phyloP scores from a whole-genome alignment of 2,329 filamentous ascomycete species.

The Aspergillus calidoustus region DNA sequence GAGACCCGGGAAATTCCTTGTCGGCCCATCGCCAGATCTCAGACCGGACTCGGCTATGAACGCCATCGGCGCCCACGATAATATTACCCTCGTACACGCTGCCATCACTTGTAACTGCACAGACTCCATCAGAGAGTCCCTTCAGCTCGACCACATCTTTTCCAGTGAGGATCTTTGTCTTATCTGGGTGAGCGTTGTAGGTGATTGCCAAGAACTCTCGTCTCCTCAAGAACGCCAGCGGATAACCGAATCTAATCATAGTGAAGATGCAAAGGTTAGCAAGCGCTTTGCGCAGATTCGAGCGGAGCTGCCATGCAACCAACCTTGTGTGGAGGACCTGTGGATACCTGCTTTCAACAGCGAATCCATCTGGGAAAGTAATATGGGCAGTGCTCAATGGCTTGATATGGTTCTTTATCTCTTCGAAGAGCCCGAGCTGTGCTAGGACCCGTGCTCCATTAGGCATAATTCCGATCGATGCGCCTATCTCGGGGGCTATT shows the following conservation, averaged over 20 bases:
- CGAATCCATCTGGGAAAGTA: slow-evolving; percentile 20
- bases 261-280: neutral
- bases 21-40: slow-evolving; percentile 38
- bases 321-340: slow-evolving; percentile 17
- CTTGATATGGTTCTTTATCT: slow-evolving; percentile 21
- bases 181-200: slow-evolving; percentile 32
- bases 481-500: slow-evolving; percentile 21
- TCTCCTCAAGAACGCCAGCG: slow-evolving; percentile 24
- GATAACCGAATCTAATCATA: slow-evolving; percentile 25
- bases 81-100: slow-evolving; percentile 2
- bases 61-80: slow-evolving; percentile 5
- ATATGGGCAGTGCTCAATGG: slow-evolving; percentile 19
- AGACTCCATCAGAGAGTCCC: slow-evolving; percentile 26
- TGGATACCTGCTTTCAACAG: slow-evolving; percentile 12
- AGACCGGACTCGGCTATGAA: slow-evolving; percentile 12
- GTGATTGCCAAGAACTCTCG: slow-evolving; percentile 29
- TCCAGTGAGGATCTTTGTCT: slow-evolving; percentile 33
- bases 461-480: slow-evolving; percentile 27
- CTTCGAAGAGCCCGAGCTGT: slow-evolving; percentile 21
- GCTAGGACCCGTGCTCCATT: slow-evolving; percentile 26
- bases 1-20: slow-evolving; percentile 1
- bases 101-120: slow-evolving; percentile 3
- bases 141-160: slow-evolving; percentile 37
- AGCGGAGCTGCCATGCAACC: neutral
- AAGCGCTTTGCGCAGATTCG: neutral